Base-by-base conservation (phyloP, 176 grass and related monocot species). In the Typha latifolia region DNA sequence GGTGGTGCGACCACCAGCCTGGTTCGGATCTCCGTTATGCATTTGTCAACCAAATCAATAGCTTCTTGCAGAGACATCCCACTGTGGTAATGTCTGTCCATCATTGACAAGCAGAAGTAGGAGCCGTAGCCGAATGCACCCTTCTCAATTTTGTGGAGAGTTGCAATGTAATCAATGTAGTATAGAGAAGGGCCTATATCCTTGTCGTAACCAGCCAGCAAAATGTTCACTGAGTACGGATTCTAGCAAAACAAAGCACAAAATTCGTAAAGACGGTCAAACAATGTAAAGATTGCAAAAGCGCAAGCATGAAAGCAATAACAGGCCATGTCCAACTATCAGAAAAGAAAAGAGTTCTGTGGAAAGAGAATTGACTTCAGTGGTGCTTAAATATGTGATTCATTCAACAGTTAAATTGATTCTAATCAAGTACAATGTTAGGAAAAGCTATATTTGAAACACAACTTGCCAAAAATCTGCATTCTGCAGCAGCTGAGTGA, bases 91-190 rank as follows among this genome's bases (percentile, higher is more conserved):
- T 82, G 20, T 14, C 90, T 77, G 73, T 93, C 89, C 94, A 99
- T 99, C 76, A 99, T 74, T 0, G 94, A 84, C 26, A 93, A 69
- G 47, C 81, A 80, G 48, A 99, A 99, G 48, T 90, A 93, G 0
- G 83, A 93, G 2, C 78, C 94, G 0, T 87, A 99, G 6, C 94
- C 94, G 14, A 99, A 99, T 51, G 83, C 94, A 0, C 94, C 94
- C 16, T 99, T 99, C 22, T 93, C 94, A 47, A 99, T 84, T 49
- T 99, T 99, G 81, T 99, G 94, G 4, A 99, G 18, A 0, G 94
- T 99, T 9, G 85, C 83, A 16, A 93, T 99, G 71, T 93, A 99
- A 68, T 93, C 94, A 0, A 99, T 90, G 70, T 99, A 93, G 66
- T 90, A 93, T 68, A 99, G 51, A 19, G 94, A 99, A 14, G 94